A percentile compares a stretch with the other conserved stretches of the same genome.
phyloP scores from a whole-genome alignment of 2,329 filamentous ascomycete genomes.

The Clonostachys sp. region DNA sequence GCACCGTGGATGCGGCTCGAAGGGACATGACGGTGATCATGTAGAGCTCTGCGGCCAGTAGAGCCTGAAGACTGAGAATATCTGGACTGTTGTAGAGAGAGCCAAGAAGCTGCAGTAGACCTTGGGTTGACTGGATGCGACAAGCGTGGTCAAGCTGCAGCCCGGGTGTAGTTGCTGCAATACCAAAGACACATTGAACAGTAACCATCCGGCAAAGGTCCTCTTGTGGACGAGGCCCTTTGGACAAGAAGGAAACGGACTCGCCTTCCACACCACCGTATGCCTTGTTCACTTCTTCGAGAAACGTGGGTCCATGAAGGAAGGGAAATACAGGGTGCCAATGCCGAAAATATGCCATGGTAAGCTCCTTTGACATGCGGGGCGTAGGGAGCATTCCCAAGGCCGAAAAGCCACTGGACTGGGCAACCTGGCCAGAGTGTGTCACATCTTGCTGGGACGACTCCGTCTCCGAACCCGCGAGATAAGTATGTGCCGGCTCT shows the following conservation, averaged over 20 bases:
- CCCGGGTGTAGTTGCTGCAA: conserved; percentile 23
- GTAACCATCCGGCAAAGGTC: conserved; percentile 25
- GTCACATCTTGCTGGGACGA: not conserved
- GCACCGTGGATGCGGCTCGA: conserved; percentile 40
- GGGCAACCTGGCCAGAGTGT: too few species aligned
- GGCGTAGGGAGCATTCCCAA: not conserved
- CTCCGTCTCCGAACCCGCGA: conserved; percentile 6
- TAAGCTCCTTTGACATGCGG: conserved; percentile 27
- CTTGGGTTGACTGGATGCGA: conserved; percentile 27
- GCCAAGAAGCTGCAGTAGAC: conserved; percentile 27
- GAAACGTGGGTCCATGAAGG: conserved; percentile 41
- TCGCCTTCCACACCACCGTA: conserved; percentile 14
- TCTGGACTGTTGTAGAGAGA: conserved; percentile 33
- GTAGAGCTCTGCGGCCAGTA: conserved; percentile 42
- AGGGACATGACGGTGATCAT: conserved; percentile 41
- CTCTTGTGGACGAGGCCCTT: conserved; percentile 2
- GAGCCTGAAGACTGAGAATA: conserved; percentile 38
- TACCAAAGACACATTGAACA: conserved; percentile 46
- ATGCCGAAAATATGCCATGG: conserved; percentile 42
- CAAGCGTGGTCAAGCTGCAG: conserved; percentile 15
- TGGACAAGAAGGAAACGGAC: not conserved
- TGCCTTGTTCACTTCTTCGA: conserved; percentile 35
- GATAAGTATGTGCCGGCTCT: conserved; percentile 9
- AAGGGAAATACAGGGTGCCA: conserved; percentile 50
- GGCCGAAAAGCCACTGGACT: too few species aligned